Percentiles rank a stretch among this genome's conserved stretches.
Conservation (phyloP, 148 eudicot species). For the Heliosperma pusillum region DNA sequence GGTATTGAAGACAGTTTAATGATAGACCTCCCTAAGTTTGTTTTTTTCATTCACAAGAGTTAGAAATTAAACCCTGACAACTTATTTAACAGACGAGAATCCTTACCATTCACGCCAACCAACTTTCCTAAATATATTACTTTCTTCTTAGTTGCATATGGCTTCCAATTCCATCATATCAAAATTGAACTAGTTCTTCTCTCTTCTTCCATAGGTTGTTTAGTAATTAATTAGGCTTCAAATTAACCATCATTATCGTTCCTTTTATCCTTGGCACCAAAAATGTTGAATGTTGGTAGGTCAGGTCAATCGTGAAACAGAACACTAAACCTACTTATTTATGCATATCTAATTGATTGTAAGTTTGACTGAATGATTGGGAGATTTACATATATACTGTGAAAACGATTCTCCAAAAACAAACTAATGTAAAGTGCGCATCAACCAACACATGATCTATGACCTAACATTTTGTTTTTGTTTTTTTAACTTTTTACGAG, state of each 20-base stretch:
- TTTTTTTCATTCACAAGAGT: too few species aligned
- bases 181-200: too few species aligned
- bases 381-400: constrained; percentile 1
- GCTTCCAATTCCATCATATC: too few species aligned
- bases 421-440: neutral
- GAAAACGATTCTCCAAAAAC: neutral
- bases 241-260: constrained; percentile 18
- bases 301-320: neutral
- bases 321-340: neutral
- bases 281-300: neutral
- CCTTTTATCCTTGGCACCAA: constrained; percentile 5
- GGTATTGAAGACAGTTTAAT: too few species aligned
- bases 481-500: too few species aligned
- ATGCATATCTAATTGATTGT: neutral
- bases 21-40: too few species aligned
- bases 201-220: neutral
- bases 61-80: too few species aligned
- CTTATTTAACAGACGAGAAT: too few species aligned
- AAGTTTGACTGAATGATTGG: neutral
- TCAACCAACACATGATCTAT: neutral
- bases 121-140: too few species aligned
- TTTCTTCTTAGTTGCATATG: too few species aligned
- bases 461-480: too few species aligned
- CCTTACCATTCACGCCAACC: too few species aligned
- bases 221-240: constrained; percentile 4